phyloP scores from a whole-genome alignment of 2,329 filamentous ascomycete species.

The Chaetomium sp. region DNA sequence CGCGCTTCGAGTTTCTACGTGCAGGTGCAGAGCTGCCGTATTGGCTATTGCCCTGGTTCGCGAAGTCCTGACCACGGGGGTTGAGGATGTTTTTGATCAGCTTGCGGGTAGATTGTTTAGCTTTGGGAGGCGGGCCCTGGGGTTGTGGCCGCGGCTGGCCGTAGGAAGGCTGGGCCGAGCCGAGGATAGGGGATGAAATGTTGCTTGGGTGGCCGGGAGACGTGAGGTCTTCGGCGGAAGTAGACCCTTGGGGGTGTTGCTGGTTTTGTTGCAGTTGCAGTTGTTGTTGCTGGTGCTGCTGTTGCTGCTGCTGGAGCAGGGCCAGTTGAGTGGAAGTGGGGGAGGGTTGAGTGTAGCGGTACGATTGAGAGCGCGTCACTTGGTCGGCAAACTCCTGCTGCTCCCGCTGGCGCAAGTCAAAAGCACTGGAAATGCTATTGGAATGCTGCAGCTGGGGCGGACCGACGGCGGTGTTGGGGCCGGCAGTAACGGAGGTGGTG shows the following conservation, averaged over 20 bases:
- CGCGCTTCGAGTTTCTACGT: constrained; percentile 52
- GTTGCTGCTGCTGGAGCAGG: constrained; percentile 25
- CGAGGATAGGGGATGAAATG: constrained; percentile 19
- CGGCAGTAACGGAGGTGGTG: constrained; percentile 21
- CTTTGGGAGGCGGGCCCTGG: constrained; percentile 25
- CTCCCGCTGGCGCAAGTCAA: constrained; percentile 26
- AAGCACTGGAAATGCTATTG: constrained; percentile 27
- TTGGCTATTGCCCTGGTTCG: constrained; percentile 28
- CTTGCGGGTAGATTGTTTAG: constrained; percentile 45
- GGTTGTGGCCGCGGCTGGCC: constrained; percentile 22
- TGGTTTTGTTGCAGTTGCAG: constrained; percentile 22
- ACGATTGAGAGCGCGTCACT: constrained; percentile 46
- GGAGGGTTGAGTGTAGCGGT: constrained; percentile 36
- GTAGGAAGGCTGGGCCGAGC: constrained; percentile 18
- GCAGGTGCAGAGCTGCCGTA: constrained; percentile 46
- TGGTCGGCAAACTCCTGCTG: constrained; percentile 42
- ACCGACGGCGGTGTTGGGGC: constrained; percentile 24
- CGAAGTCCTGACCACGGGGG: constrained; percentile 22
- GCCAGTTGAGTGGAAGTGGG: constrained; percentile 24
- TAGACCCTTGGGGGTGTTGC: constrained; percentile 16
- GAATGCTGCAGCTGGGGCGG: constrained; percentile 36
- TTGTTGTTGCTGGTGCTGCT: constrained; percentile 8
- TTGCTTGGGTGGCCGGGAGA: constrained; percentile 8
- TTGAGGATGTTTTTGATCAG: constrained; percentile 48
- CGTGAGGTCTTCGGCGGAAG: constrained; percentile 21